phyloP scores from a whole-genome alignment of 73 alveolate species.

The Uronychia setigera region DNA sequence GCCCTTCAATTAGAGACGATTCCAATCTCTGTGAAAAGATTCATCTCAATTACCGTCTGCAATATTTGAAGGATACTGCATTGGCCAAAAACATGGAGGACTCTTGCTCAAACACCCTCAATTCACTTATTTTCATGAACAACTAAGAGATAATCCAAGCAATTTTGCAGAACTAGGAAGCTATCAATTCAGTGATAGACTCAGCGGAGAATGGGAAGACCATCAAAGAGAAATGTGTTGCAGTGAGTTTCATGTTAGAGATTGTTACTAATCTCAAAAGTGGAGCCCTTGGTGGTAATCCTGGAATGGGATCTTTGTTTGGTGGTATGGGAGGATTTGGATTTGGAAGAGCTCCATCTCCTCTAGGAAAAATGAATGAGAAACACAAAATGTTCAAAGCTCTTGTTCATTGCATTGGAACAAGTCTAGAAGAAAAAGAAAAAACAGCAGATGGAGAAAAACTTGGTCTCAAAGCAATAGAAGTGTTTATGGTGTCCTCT shows the following conservation, averaged over 20 bases:
- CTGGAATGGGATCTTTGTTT: neutral
- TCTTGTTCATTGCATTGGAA: neutral
- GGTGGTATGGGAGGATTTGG: neutral
- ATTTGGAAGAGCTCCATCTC: neutral
- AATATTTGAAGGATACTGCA: conserved; percentile 87
- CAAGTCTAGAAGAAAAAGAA: neutral
- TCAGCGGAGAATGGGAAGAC: neutral
- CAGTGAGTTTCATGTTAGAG: neutral
- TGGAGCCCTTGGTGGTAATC: neutral
- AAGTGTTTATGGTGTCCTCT: neutral
- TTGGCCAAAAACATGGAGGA: conserved; percentile 82
- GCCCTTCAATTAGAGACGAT: conserved; percentile 49
- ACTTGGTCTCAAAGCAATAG: neutral
- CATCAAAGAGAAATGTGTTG: neutral
- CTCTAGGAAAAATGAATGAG: neutral
- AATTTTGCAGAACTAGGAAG: neutral
- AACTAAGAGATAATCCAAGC: neutral
- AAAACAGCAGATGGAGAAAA: neutral
- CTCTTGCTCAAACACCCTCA: neutral
- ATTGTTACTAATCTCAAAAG: neutral
- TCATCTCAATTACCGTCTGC: conserved; percentile 70
- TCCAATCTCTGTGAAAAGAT: conserved; percentile 58
- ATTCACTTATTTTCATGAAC: neutral
- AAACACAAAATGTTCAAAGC: neutral
- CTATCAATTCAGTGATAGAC: neutral